phyloP scores from a whole-genome alignment of 495 filamentous ascomycete species.

The Friedmanniomyces simplex region DNA sequence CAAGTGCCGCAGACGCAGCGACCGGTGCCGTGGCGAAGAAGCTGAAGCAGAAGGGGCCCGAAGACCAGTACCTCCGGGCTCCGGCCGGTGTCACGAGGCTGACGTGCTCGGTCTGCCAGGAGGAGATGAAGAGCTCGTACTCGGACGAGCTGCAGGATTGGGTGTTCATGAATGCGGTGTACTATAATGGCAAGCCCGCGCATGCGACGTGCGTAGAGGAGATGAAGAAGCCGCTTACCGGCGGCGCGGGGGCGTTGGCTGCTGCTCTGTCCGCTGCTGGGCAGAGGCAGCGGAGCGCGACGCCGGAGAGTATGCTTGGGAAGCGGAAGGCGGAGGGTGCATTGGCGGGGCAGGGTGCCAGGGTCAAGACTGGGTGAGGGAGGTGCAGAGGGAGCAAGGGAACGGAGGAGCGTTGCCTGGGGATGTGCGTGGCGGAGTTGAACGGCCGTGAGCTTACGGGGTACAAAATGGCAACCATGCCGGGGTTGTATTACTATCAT shows the following conservation, averaged over 20 bases:
- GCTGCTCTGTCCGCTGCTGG: not conserved
- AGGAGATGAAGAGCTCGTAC: conserved; percentile 82
- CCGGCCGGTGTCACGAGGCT: conserved; percentile 59
- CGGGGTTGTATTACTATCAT: too few species aligned
- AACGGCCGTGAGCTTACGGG: too few species aligned
- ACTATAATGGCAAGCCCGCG: conserved; percentile 67
- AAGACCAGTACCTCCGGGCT: conserved; percentile 67
- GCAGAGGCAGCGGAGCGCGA: conserved; percentile 18
- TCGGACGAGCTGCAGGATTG: conserved; percentile 87
- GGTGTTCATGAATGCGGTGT: conserved; percentile 88
- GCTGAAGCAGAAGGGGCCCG: conserved; percentile 45
- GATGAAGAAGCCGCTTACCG: conserved; percentile 45
- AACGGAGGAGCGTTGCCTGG: too few species aligned
- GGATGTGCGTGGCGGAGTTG: too few species aligned
- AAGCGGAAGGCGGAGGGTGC: conserved; percentile 32
- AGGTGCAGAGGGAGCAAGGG: too few species aligned
- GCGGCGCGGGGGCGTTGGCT: conserved; percentile 4
- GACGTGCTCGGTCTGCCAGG: conserved; percentile 87
- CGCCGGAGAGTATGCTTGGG: conserved; percentile 30
- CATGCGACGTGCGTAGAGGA: conserved; percentile 86
- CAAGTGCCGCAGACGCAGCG: conserved; percentile 24
- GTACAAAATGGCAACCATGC: too few species aligned
- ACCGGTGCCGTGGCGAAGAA: conserved; percentile 22
- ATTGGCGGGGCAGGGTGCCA: conserved; percentile 7
- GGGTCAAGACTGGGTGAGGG: conserved; percentile 15